These are phyloP conservation scores for Pseudognaphalium luteoalbum DNA, from an alignment of 129 eudicot genomes.

Conservation along the genomic window DNA sequence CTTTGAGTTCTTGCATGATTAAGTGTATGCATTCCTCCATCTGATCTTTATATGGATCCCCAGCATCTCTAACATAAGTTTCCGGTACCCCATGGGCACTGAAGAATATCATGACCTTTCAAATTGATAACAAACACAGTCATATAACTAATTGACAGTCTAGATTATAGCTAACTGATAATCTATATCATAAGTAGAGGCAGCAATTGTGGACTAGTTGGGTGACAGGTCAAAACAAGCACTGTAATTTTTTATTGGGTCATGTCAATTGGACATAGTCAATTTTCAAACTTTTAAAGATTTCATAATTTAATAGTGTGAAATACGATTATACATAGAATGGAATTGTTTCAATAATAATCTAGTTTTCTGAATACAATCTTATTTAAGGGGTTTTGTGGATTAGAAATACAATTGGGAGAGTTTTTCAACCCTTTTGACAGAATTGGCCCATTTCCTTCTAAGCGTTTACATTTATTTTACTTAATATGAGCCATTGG, in stretches of 20 bases:
- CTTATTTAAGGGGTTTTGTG: neutral
- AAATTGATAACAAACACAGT: constrained; percentile 17
- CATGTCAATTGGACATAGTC: neutral
- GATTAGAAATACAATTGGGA: neutral
- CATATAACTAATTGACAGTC: neutral
- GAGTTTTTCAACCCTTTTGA: neutral
- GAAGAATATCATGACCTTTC: constrained; percentile 89
- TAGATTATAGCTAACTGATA: neutral
- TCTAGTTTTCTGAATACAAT: neutral
- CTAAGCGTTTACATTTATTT: neutral
- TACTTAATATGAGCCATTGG: neutral
- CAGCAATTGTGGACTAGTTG: neutral
- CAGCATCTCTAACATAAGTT: constrained; percentile 81
- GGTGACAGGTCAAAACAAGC: neutral
- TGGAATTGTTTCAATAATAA: neutral
- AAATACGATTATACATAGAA: neutral
- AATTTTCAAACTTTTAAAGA: too few relatives aligned
- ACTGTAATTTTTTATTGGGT: neutral
- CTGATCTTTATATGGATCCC: constrained; percentile 97
- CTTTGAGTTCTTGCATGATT: constrained; percentile 82
- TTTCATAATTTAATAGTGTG: neutral
- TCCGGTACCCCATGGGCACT: constrained; percentile 99
- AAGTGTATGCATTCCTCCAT: constrained; percentile 88
- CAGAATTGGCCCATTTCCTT: neutral
- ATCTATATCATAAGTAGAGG: neutral